A percentile compares a stretch with the other conserved stretches of the same genome.
Evolutionary conservation across 2,329 filamentous ascomycete species (phyloP).

Genomic region (Neoascochyta sp.): DNA sequence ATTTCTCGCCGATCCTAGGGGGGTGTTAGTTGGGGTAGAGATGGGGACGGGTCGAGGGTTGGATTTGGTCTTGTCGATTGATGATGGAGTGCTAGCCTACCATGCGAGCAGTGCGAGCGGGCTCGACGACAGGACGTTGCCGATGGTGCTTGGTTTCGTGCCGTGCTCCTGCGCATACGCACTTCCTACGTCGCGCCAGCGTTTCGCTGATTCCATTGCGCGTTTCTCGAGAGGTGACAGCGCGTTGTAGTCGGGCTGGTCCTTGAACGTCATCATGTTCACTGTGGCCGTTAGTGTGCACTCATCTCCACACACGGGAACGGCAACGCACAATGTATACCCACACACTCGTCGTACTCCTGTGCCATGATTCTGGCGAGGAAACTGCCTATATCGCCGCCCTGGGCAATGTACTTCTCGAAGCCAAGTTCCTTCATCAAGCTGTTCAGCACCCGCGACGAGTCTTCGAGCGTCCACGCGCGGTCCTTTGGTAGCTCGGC

Average conservation of each 20-base stretch:
- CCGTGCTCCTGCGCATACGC: conserved; percentile 55
- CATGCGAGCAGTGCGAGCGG: conserved; percentile 58
- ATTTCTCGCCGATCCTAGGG: conserved; percentile 54
- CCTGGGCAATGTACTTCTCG: conserved; percentile 53
- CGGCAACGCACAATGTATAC: conserved; percentile 23
- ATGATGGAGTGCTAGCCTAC: conserved; percentile 16
- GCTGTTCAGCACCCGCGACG: conserved; percentile 48
- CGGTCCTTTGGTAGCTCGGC: conserved; percentile 45
- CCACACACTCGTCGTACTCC: conserved; percentile 48
- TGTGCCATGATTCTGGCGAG: conserved; percentile 42
- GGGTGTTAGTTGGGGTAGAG: conserved; percentile 2
- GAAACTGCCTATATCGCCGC: conserved; percentile 55
- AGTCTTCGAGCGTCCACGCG: conserved; percentile 43
- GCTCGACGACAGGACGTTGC: conserved; percentile 51
- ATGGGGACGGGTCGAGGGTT: background rate
- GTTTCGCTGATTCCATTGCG: conserved; percentile 6
- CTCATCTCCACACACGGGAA: background rate
- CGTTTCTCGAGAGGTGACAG: conserved; percentile 17
- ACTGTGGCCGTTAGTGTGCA: conserved; percentile 14
- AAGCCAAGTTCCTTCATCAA: conserved; percentile 57
- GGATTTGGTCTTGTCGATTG: background rate
- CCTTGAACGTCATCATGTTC: conserved; percentile 18
- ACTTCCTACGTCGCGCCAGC: conserved; percentile 43
- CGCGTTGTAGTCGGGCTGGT: conserved; percentile 13
- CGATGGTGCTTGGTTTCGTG: conserved; percentile 55